A percentile compares a stretch with the other conserved stretches of the same genome.
Conservation (phyloP, 139 green algal genomes). For the Micractinium conductrix region DNA sequence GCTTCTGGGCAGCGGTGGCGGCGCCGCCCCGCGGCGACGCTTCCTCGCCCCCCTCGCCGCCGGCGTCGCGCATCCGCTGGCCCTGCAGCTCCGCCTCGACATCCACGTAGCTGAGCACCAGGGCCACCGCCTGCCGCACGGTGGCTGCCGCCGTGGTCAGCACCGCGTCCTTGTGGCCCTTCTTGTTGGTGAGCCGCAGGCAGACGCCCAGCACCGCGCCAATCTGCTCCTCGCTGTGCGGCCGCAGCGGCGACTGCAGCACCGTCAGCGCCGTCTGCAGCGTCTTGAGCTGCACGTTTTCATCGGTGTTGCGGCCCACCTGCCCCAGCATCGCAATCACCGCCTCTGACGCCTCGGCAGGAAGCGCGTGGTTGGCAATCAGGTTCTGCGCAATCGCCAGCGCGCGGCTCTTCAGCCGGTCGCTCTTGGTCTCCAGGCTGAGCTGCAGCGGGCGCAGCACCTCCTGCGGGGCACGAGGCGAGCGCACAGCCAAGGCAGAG, state of each 20-base stretch:
- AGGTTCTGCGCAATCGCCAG: conserved; percentile 85
- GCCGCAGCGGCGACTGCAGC: conserved; percentile 75
- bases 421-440: conserved; percentile 78
- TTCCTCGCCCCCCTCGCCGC: background rate
- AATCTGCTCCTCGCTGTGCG: conserved; percentile 61
- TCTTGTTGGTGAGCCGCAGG: conserved; percentile 58
- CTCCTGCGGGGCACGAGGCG: conserved; percentile 60
- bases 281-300: conserved; percentile 84
- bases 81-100: conserved; percentile 28
- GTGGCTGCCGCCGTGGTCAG: conserved; percentile 78
- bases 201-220: conserved; percentile 67
- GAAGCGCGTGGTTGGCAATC: conserved; percentile 78
- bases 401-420: conserved; percentile 66
- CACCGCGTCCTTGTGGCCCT: conserved; percentile 66
- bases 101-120: conserved; percentile 79
- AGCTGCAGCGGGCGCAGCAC: conserved; percentile 81
- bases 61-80: conserved; percentile 12
- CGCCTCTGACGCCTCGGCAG: conserved; percentile 42
- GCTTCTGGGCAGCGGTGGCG: conserved; percentile 56
- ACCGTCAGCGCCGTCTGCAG: conserved; percentile 85
- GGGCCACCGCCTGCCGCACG: conserved; percentile 80
- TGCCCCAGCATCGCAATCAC: conserved; percentile 42
- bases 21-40: background rate
- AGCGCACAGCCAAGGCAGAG: background rate
- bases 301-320: conserved; percentile 73